Evolutionary conservation across 306 rosid species (phyloP).

Genomic region (Crotalaria pallida): DNA sequence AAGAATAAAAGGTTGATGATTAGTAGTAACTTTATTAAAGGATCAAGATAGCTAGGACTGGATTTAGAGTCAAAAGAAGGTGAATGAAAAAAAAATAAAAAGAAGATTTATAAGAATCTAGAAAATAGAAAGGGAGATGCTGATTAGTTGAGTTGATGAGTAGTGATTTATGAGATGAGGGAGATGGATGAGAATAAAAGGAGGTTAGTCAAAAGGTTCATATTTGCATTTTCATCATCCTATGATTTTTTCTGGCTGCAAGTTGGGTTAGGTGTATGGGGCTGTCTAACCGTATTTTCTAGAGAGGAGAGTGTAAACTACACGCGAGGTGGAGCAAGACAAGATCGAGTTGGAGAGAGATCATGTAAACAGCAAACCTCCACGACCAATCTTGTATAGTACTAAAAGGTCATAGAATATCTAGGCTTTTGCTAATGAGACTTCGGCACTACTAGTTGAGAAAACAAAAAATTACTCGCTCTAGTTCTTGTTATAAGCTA

Average conservation of each 20-base stretch:
- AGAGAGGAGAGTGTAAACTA: neutral
- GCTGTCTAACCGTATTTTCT: neutral
- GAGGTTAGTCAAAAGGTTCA: slow-evolving; percentile 17
- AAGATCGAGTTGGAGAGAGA: neutral
- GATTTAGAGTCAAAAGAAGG: neutral
- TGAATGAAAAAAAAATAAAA: neutral
- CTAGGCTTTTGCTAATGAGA: no score
- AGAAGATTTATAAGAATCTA: neutral
- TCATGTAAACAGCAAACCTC: no score
- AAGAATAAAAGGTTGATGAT: neutral
- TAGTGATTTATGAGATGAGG: neutral
- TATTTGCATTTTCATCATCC: no score
- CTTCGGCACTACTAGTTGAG: no score
- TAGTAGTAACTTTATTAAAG: neutral
- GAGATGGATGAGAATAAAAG: neutral
- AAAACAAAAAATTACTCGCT: no score
- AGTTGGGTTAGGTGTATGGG: slow-evolving; percentile 9
- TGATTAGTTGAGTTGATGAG: neutral
- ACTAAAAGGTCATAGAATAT: no score
- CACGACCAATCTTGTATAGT: no score
- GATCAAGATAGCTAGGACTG: neutral
- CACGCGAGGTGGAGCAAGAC: slow-evolving; percentile 8
- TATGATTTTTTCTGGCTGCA: slow-evolving; percentile 23
- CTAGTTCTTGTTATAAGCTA: no score
- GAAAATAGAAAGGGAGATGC: slow-evolving; percentile 11